A percentile compares a stretch with the other conserved stretches of the same genome.
phyloP scores from a whole-genome alignment of 2,329 filamentous ascomycete genomes.

The Cercospora sp. region DNA sequence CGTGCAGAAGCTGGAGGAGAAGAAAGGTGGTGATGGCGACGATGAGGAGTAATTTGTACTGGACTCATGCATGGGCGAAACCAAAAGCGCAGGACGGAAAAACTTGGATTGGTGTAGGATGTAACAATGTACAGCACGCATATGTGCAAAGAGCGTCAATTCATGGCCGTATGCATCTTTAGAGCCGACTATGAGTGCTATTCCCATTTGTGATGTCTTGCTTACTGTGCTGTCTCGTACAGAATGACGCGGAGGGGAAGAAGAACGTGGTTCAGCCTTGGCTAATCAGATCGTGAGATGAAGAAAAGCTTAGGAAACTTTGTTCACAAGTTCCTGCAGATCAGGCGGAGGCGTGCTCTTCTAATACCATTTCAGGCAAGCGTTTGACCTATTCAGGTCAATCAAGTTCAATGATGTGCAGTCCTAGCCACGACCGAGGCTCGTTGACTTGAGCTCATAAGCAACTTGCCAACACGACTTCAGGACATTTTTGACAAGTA shows the following conservation, averaged over 20 bases:
- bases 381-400: not conserved
- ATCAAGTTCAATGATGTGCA: not conserved
- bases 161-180: not conserved
- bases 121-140: not conserved
- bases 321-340: not conserved
- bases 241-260: not conserved
- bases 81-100: not conserved
- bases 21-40: conserved; percentile 25
- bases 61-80: not conserved
- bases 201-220: not conserved
- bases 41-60: conserved; percentile 24
- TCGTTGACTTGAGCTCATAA: not conserved
- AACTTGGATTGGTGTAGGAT: not conserved
- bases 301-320: not conserved
- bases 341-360: not conserved
- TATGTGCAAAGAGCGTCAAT: not conserved
- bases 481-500: not conserved
- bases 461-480: not conserved
- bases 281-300: not conserved
- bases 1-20: conserved; percentile 54
- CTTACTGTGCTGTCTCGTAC: not conserved
- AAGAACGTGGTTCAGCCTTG: not conserved
- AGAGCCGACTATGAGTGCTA: not conserved
- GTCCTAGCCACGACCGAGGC: not conserved
- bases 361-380: not conserved